Conservation (phyloP, 2,329 filamentous ascomycete genomes). For the Neophaeococcomyces aloes region DNA sequence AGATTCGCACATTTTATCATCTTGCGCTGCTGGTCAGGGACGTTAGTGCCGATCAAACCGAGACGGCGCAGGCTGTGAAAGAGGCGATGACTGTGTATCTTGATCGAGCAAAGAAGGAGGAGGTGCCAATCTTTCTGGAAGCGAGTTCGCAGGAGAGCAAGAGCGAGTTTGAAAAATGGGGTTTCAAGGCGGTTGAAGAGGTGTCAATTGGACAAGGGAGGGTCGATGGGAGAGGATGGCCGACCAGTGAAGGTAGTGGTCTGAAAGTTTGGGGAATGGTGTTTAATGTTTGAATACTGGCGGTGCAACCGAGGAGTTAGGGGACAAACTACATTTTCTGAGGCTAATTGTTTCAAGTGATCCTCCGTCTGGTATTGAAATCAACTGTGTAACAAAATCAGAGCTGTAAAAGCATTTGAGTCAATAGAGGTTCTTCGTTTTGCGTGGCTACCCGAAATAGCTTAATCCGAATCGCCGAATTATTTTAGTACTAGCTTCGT, state of each 20-base stretch:
- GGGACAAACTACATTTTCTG: not conserved
- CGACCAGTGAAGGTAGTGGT: constrained; percentile 17
- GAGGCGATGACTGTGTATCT: constrained; percentile 15
- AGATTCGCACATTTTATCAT: constrained; percentile 20
- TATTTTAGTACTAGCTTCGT: too few relatives aligned
- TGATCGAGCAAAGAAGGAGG: constrained; percentile 16
- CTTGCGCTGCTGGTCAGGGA: constrained; percentile 18
- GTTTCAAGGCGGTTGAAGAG: constrained; percentile 19
- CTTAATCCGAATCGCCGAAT: too few relatives aligned
- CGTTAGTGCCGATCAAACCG: constrained; percentile 5
- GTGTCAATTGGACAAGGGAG: constrained; percentile 17
- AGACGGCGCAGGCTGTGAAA: constrained; percentile 12
- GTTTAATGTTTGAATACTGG: constrained; percentile 11
- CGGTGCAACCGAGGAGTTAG: not conserved
- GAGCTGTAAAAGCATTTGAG: too few relatives aligned
- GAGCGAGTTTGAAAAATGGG: constrained; percentile 17
- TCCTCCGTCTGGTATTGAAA: not conserved
- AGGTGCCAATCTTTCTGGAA: constrained; percentile 18
- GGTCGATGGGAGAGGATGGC: constrained; percentile 17
- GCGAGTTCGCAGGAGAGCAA: constrained; percentile 14
- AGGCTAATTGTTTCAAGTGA: not conserved
- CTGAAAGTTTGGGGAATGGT: constrained; percentile 21
- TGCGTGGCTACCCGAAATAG: too few relatives aligned
- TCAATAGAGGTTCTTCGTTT: too few relatives aligned
- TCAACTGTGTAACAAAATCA: too few relatives aligned